phyloP scores from a whole-genome alignment of 83 land plant genomes.

The Picea abies region DNA sequence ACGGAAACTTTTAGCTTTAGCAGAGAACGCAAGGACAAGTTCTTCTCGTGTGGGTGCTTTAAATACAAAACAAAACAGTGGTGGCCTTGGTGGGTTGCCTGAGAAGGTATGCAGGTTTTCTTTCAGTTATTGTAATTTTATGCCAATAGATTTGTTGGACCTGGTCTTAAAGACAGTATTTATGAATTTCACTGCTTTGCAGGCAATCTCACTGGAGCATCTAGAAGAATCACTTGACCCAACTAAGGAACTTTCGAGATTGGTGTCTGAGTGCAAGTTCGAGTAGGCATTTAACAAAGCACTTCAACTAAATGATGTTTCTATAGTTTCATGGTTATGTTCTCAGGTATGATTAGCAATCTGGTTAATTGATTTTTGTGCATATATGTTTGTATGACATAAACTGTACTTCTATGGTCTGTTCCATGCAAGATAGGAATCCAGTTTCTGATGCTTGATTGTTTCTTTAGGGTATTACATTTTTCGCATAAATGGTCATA shows the following conservation, averaged over 20 bases:
- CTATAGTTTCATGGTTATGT: slow-evolving; percentile 96
- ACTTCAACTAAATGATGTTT: slow-evolving; percentile 89
- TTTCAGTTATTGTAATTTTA: background rate
- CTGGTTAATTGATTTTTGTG: too few relatives aligned
- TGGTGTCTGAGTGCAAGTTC: slow-evolving; percentile 80
- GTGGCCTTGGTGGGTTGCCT: slow-evolving; percentile 54
- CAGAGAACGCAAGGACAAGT: slow-evolving; percentile 60
- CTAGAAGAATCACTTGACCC: slow-evolving; percentile 94
- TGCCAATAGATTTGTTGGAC: background rate
- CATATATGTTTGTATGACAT: too few relatives aligned
- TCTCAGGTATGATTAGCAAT: slow-evolving; percentile 66
- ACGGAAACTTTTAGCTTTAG: slow-evolving; percentile 72
- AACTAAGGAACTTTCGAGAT: slow-evolving; percentile 79
- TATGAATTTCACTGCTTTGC: slow-evolving; percentile 5
- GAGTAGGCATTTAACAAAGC: slow-evolving; percentile 96
- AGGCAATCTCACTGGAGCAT: slow-evolving; percentile 50
- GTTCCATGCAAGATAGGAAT: too few relatives aligned
- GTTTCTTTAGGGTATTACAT: too few relatives aligned
- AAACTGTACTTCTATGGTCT: too few relatives aligned
- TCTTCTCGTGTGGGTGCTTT: slow-evolving; percentile 35
- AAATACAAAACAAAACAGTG: slow-evolving; percentile 50
- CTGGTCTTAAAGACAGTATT: background rate
- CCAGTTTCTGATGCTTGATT: too few relatives aligned
- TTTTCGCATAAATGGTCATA: too few relatives aligned
- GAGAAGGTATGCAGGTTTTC: slow-evolving; percentile 66